Conservation (phyloP, 2,329 filamentous ascomycete genomes). For the Aureobasidium sp. region DNA sequence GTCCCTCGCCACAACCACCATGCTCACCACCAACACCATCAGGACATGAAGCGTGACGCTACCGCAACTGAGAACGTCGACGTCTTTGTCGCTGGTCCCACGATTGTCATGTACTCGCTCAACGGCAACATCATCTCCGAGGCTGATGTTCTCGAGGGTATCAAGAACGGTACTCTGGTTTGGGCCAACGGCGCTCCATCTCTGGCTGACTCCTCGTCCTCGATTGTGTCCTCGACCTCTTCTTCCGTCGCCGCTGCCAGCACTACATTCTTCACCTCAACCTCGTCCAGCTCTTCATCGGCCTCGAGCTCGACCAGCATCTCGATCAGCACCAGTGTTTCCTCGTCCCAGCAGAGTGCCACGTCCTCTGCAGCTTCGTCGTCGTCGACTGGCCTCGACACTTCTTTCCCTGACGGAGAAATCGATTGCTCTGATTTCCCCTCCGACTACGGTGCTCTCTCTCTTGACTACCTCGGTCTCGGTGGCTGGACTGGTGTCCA, state of each 20-base stretch:
- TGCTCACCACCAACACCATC: constrained; percentile 53
- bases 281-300: constrained; percentile 23
- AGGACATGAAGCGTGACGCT: constrained; percentile 42
- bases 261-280: constrained; percentile 32
- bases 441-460: constrained; percentile 68
- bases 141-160: constrained; percentile 61
- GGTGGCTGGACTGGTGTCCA: constrained; percentile 79
- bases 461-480: constrained; percentile 61
- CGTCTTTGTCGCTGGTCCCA: constrained; percentile 53
- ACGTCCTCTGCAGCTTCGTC: constrained; percentile 14
- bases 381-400: constrained; percentile 50
- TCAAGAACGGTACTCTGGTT: constrained; percentile 58
- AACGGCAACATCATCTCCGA: constrained; percentile 56
- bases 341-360: constrained; percentile 22
- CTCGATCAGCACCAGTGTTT: constrained; percentile 27
- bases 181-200: constrained; percentile 52
- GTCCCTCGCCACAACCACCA: constrained; percentile 49
- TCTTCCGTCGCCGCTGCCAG: constrained; percentile 23
- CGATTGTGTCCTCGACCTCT: constrained; percentile 23
- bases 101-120: constrained; percentile 65
- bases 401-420: constrained; percentile 68
- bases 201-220: constrained; percentile 23
- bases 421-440: constrained; percentile 70
- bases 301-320: constrained; percentile 21
- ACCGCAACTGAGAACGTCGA: constrained; percentile 39